These are phyloP conservation scores for Fusarium sp. DNA, from an alignment of 2,329 filamentous ascomycete genomes.

Conservation along the genomic window DNA sequence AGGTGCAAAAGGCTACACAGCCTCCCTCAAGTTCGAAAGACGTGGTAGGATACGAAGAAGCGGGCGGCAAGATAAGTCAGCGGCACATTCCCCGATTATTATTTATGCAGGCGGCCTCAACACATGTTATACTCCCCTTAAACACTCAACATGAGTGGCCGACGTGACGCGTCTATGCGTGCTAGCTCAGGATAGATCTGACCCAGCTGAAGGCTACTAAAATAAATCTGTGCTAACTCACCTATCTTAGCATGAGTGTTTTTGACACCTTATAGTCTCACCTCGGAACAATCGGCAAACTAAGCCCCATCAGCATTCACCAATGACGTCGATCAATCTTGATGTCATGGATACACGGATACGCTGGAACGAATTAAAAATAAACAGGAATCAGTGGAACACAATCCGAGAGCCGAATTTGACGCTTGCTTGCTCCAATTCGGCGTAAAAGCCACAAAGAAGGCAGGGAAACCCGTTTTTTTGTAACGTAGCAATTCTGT, in stretches of 20 bases:
- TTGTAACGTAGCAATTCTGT: no score
- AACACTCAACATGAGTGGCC: neutral
- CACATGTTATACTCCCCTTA: neutral
- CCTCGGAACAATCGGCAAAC: slow-evolving; percentile 7
- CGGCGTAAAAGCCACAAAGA: neutral
- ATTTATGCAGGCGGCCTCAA: neutral
- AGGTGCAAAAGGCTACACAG: neutral
- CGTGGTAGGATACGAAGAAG: neutral
- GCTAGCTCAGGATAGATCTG: neutral
- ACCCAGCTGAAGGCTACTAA: neutral
- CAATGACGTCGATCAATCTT: neutral
- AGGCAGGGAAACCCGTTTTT: neutral
- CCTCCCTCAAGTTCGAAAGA: neutral
- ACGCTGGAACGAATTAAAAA: neutral
- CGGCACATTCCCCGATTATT: neutral
- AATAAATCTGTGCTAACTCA: neutral
- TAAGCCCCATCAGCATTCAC: neutral
- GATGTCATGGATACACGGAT: neutral
- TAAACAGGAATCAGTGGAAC: neutral
- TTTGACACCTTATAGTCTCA: neutral
- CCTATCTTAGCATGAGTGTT: neutral
- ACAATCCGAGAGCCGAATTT: neutral
- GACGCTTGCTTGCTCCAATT: neutral
- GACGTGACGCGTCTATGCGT: neutral
- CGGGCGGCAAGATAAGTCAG: neutral